These are phyloP conservation scores for Favolaschia claudopus DNA, from an alignment of 768 basidiomycete species.

Conservation along the genomic window DNA sequence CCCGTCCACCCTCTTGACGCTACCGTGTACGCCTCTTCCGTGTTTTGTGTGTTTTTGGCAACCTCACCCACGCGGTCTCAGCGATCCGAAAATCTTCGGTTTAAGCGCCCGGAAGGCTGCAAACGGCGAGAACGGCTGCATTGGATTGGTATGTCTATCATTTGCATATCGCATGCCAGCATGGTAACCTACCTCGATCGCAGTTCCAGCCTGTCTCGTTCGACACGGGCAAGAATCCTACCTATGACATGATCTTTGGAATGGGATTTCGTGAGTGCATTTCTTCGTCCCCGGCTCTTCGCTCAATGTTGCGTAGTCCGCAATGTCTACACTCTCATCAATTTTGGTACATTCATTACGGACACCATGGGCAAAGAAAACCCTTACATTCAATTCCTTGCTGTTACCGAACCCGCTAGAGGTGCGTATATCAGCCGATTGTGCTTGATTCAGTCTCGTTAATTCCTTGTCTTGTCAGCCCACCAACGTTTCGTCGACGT, in stretches of 20 bases:
- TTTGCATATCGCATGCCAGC: conserved; percentile 16
- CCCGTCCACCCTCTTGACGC: conserved; percentile 80
- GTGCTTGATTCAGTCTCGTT: no score
- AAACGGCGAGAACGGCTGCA: conserved; percentile 64
- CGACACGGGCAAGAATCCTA: conserved; percentile 59
- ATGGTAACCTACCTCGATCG: background rate
- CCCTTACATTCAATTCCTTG: conserved; percentile 76
- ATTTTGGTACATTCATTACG: conserved; percentile 75
- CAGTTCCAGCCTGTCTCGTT: conserved; percentile 87
- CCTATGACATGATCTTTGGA: conserved; percentile 83
- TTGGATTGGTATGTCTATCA: conserved; percentile 65
- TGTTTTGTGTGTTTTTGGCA: conserved; percentile 7
- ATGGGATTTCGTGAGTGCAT: conserved; percentile 74
- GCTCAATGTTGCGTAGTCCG: conserved; percentile 58
- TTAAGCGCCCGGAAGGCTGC: conserved; percentile 15
- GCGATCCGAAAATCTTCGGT: conserved; percentile 23
- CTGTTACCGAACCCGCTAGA: conserved; percentile 57
- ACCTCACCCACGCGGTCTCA: background rate
- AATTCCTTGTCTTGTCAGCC: conserved; percentile 38
- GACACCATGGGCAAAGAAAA: conserved; percentile 53
- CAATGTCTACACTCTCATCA: conserved; percentile 74
- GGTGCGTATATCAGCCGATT: background rate
- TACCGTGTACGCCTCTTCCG: conserved; percentile 64
- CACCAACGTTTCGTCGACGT: conserved; percentile 70
- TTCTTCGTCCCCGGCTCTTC: background rate